Evolutionary conservation across 208 protist species (phyloP).

Genomic region (Trichomonas tenax): DNA sequence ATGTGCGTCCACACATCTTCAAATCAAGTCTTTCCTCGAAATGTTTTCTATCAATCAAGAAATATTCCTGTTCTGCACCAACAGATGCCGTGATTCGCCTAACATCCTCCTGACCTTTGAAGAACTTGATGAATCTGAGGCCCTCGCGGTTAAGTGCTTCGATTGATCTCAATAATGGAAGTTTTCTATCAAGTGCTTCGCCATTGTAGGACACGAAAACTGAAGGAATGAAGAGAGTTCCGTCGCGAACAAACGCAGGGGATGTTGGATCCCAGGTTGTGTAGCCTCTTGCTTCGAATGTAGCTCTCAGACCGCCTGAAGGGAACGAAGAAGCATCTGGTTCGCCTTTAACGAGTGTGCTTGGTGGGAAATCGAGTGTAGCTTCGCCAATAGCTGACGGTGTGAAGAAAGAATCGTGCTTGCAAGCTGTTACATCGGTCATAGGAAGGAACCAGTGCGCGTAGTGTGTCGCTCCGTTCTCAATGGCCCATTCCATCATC

Average conservation of each 20-base stretch:
- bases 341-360: constrained; percentile 53
- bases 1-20: constrained; percentile 45
- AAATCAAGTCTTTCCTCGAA: constrained; percentile 49
- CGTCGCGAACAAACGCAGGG: constrained; percentile 51
- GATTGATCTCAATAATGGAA: constrained; percentile 53
- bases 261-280: constrained; percentile 57
- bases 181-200: constrained; percentile 61
- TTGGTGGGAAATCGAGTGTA: constrained; percentile 26
- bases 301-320: constrained; percentile 49
- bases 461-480: constrained; percentile 50
- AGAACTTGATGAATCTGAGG: constrained; percentile 31
- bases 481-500: constrained; percentile 55
- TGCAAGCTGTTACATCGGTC: constrained; percentile 34
- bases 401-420: constrained; percentile 17
- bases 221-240: constrained; percentile 55
- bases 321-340: constrained; percentile 62
- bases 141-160: constrained; percentile 30
- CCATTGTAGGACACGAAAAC: constrained; percentile 54
- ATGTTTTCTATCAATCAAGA: constrained; percentile 53
- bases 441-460: constrained; percentile 58
- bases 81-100: constrained; percentile 21
- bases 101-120: neutral
- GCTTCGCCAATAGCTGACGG: neutral
- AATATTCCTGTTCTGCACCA: constrained; percentile 60
- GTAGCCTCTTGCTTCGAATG: constrained; percentile 57